Evolutionary conservation across 2,329 filamentous ascomycete genomes (phyloP).

Genomic region (Pyrenophora teres): DNA sequence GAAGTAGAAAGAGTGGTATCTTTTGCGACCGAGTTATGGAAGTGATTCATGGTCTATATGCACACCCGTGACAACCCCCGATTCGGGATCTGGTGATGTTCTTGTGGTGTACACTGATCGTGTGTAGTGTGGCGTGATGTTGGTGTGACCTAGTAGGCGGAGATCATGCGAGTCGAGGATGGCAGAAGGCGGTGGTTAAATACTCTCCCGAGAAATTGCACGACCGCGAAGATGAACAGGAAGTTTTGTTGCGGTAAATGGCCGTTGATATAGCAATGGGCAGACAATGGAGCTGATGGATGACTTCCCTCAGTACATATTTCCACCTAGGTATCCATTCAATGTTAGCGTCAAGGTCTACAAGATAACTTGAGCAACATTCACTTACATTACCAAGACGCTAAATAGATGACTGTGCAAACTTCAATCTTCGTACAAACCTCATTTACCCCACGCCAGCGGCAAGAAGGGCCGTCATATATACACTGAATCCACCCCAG

Average conservation of each 20-base stretch:
- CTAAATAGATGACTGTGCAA: too few species aligned
- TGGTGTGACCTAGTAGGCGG: conserved; percentile 34
- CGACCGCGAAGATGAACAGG: conserved; percentile 9
- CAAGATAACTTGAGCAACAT: not conserved
- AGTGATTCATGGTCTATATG: conserved; percentile 29
- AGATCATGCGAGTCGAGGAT: conserved; percentile 27
- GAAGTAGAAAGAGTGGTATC: conserved; percentile 12
- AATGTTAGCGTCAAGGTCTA: not conserved
- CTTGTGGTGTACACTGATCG: conserved; percentile 26
- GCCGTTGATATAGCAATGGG: not conserved
- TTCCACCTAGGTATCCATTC: not conserved
- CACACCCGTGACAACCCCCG: not conserved
- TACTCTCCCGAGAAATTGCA: conserved; percentile 23
- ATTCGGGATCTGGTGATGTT: not conserved
- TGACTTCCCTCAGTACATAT: not conserved
- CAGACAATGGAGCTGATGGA: not conserved
- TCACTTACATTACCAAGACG: too few species aligned
- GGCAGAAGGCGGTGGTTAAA: conserved; percentile 23
- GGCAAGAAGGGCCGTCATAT: not conserved
- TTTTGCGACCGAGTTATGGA: conserved; percentile 27
- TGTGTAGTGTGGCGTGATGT: conserved; percentile 38
- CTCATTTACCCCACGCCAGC: not conserved
- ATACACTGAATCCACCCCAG: conserved; percentile 14
- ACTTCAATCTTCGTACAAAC: too few species aligned
- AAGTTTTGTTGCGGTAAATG: conserved; percentile 3